phyloP scores from a whole-genome alignment of 768 basidiomycete species.

The Russula olivacea region DNA sequence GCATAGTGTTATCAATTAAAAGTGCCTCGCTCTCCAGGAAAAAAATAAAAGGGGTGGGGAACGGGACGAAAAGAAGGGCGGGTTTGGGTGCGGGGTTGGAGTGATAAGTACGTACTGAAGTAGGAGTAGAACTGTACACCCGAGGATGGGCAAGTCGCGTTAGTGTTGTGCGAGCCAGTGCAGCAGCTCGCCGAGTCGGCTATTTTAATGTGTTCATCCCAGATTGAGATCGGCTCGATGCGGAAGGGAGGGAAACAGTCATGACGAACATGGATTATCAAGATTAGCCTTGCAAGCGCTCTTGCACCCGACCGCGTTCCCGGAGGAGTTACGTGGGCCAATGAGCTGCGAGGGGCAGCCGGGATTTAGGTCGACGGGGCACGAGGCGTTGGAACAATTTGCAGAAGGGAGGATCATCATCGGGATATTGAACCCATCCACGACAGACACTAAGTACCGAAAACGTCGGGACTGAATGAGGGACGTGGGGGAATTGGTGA shows the following conservation, averaged over 20 bases:
- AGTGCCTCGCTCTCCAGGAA: no score
- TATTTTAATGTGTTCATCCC: conserved; percentile 25
- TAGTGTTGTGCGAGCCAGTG: conserved; percentile 31
- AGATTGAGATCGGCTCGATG: not conserved
- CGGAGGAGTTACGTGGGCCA: conserved; percentile 49
- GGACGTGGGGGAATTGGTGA: not conserved
- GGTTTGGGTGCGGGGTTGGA: no score
- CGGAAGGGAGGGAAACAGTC: not conserved
- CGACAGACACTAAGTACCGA: conserved; percentile 53
- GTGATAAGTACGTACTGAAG: conserved; percentile 6
- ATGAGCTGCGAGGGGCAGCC: conserved; percentile 46
- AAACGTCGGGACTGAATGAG: no score
- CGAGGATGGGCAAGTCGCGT: conserved; percentile 34
- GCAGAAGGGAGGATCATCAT: conserved; percentile 28
- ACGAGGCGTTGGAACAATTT: conserved; percentile 28
- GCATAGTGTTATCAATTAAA: no score
- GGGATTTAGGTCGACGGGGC: conserved; percentile 27
- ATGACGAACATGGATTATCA: conserved; percentile 25
- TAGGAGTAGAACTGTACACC: conserved; percentile 26
- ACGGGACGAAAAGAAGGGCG: no score
- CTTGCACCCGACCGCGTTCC: conserved; percentile 54
- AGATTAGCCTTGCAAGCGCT: conserved; percentile 47
- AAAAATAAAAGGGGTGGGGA: not conserved
- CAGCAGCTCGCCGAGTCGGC: conserved; percentile 38
- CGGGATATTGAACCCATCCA: conserved; percentile 48